Evolutionary conservation across 2,329 filamentous ascomycete genomes (phyloP).

Genomic region (Aspergillus proliferans): DNA sequence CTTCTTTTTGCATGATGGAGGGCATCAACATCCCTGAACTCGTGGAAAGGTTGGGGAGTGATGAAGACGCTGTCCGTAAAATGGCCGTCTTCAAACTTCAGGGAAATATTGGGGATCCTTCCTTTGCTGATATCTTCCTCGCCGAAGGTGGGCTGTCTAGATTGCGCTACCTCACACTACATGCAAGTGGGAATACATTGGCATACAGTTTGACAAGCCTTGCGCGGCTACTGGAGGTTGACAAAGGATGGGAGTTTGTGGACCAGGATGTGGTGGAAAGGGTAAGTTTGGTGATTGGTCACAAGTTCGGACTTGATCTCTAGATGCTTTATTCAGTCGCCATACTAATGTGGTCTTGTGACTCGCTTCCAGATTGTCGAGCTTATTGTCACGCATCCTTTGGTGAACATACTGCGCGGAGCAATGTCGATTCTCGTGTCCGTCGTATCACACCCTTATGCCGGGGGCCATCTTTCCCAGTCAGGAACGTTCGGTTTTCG

Average conservation of each 20-base stretch:
- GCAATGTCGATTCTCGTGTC: conserved; percentile 96
- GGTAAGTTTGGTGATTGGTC: conserved; percentile 40
- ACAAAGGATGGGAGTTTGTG: conserved; percentile 86
- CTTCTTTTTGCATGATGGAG: conserved; percentile 40
- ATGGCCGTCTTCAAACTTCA: conserved; percentile 99
- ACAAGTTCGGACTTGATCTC: not conserved
- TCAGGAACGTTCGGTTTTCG: conserved; percentile 76
- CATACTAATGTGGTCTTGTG: conserved; percentile 3
- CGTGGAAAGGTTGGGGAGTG: conserved; percentile 53
- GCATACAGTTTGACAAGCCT: conserved; percentile 91
- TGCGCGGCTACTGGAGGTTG: conserved; percentile 80
- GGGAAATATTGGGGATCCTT: conserved; percentile 87
- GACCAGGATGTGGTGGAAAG: conserved; percentile 51
- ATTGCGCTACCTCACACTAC: conserved; percentile 75
- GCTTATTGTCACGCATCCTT: conserved; percentile 85
- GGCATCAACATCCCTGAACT: conserved; percentile 52
- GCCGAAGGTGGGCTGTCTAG: conserved; percentile 77
- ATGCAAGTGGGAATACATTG: conserved; percentile 83
- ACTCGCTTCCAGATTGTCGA: conserved; percentile 61
- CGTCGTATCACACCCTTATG: conserved; percentile 78
- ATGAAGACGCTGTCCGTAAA: conserved; percentile 86
- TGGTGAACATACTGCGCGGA: conserved; percentile 94
- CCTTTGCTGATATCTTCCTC: conserved; percentile 95
- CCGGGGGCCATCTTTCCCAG: conserved; percentile 44
- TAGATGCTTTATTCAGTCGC: not conserved